Evolutionary conservation across 441 rosid species (phyloP), one percentile per base, ranked within the genome.

Genomic region (Populus hybrid): DNA sequence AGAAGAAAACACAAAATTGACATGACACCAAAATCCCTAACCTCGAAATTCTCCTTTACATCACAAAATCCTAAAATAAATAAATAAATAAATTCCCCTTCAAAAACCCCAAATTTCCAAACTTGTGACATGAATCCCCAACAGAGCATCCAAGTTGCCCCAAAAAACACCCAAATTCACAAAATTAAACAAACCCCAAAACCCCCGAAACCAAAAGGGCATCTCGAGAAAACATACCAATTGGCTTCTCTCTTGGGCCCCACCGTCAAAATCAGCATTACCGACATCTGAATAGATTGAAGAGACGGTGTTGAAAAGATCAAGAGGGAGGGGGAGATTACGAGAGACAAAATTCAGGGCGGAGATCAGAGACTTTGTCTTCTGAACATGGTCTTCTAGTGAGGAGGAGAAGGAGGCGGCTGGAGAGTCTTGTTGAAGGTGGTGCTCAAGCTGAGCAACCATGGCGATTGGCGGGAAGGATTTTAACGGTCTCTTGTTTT

Each of bases 321-420:
- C 87, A 67, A 91, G 88, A 84, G 99, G 98, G 64, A 97, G 83
- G 73, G 99, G 98, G 82, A 97, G 95, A 87, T 92, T 86, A 21
- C 99, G 93, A 70, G 99, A 93, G 82, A 97, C 89, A 83, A 89
- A 86, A 81, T 87, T 92, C 78, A 97, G 93, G 71, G 99, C 97
- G 72, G 82, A 90, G 82, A 97, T 89, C 84, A 96, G 82, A 73
- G 97, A 87, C 86, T 91, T 92, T 7, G 96, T 82, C 82, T 88
- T 88, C 75, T 87, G 87, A 0, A 78, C 76, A 69, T 82, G 82
- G 79, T 86, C 92, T 63, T 63, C 65, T 63, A 10, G 65, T 24
- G 65, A 21, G 28, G 65, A 63, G 28, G 65, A 23, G 77, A 78
- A 75, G 88, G 77, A 45, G 84, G 21, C 75, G 75, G 74, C 56